Base-by-base conservation (phyloP, 176 grass and related monocot genomes). In the Oryza australiensis region DNA sequence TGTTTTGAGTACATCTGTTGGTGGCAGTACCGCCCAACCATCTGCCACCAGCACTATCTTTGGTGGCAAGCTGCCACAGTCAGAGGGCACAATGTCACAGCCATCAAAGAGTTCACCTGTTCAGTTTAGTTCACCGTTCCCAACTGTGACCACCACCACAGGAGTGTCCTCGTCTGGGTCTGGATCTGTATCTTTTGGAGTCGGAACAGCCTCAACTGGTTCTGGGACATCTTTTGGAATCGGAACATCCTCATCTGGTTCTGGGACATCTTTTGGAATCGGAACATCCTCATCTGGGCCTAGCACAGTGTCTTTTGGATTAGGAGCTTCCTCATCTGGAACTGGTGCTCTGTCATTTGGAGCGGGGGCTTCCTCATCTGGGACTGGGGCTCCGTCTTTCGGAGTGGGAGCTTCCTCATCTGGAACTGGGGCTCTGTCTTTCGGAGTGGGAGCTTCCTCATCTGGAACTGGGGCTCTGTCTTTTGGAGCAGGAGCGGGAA, bases 91-190 rank as follows among this genome's bases (percentile, higher is more conserved):
- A 57, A 26, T 62, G 48, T 78, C 76, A 37, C 76, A 77, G 49
- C 40, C 78, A 28, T 68, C 84, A 26, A 55, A 78, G 28, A 88
- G 80, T 80, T 78, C 77, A 66, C 14, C 57, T 27, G 80, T 67
- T 66, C 92, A 82, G 72, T 77, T 80, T 68, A 68, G 79, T 26
- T 90, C 79, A 5, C 62, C 75, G 62, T 84, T 86, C 68, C 68
- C 66, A 1, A 53, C 18, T n/a, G 46, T 30, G 59, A 71, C 26
- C 80, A 33, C 57, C 64, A 80, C 75, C 63, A 42, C 34, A 27
- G 82, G 64, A 67, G 81, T 51, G 41, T 87, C 72, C 12, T 87
- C 77, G 7, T 66, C 77, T 72, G 76, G 66, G 4, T 45, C 77
- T 62, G 85, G 72, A 65, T 46, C 71, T 1, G 0, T 76, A 12